A percentile compares a stretch with the other conserved stretches of the same genome.
phyloP scores from a whole-genome alignment of 208 protist species.

The Acanthamoeba divionensis region DNA sequence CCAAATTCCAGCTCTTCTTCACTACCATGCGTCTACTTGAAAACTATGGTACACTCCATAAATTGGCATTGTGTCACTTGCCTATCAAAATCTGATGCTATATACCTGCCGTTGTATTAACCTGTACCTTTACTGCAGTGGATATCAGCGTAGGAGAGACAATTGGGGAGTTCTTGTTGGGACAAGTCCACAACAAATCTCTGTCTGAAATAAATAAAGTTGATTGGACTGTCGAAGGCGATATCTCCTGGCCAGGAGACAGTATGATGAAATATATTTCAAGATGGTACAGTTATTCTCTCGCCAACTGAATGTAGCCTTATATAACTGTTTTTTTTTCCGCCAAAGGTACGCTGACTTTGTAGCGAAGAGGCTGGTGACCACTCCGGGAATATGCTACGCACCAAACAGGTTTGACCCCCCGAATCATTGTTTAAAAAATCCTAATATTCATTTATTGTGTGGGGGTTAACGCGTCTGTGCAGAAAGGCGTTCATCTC shows the following conservation, averaged over 20 bases:
- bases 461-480: neutral
- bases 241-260: neutral
- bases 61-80: no score
- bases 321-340: neutral
- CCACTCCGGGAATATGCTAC: neutral
- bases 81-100: no score
- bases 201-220: constrained; percentile 4
- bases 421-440: neutral
- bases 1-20: neutral
- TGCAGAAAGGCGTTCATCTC: constrained; percentile 27
- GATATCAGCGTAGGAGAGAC: neutral
- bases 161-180: neutral
- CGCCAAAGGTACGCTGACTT: constrained; percentile 22
- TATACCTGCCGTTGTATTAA: no score
- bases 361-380: neutral
- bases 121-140: neutral
- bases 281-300: no score
- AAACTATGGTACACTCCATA: neutral
- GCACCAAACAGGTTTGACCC: neutral
- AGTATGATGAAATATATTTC: neutral
- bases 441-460: neutral
- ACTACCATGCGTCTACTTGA: neutral
- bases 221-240: neutral
- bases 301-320: neutral
- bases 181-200: neutral